Percentiles rank a stretch among this genome's conserved stretches.
Evolutionary conservation across 441 rosid genomes (phyloP).

Genomic region (Pelargonium fulgidum): DNA sequence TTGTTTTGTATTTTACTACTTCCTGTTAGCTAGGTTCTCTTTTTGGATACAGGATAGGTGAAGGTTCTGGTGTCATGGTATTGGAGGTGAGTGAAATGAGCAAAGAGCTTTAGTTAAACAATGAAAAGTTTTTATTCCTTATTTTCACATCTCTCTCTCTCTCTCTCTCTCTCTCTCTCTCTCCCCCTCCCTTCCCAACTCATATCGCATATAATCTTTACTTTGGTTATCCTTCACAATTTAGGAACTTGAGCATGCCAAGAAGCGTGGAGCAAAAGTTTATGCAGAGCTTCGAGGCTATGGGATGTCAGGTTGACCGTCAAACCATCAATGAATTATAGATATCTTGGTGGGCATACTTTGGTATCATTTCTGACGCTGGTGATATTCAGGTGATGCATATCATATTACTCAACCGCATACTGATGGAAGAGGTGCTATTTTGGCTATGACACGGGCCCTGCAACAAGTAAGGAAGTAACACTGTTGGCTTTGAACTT

Average conservation of each 20-base stretch:
- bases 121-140: slow-evolving; percentile 7
- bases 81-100: slow-evolving; percentile 57
- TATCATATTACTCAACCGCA: slow-evolving; percentile 93
- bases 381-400: slow-evolving; percentile 64
- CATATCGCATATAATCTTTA: slow-evolving; percentile 5
- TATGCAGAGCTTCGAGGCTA: slow-evolving; percentile 92
- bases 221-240: slow-evolving; percentile 3
- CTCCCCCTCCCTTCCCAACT: neutral
- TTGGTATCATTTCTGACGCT: slow-evolving; percentile 20
- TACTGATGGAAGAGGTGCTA: slow-evolving; percentile 84
- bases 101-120: neutral
- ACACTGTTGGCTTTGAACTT: neutral
- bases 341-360: slow-evolving; percentile 8
- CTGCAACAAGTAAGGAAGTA: slow-evolving; percentile 49
- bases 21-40: slow-evolving; percentile 17
- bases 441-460: slow-evolving; percentile 82
- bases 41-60: slow-evolving; percentile 66
- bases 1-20: slow-evolving; percentile 9
- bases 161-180: neutral
- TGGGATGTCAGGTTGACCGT: slow-evolving; percentile 87
- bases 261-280: slow-evolving; percentile 70
- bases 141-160: neutral
- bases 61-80: slow-evolving; percentile 79
- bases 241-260: slow-evolving; percentile 94
- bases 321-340: neutral